These are phyloP conservation scores for Pseudogymnoascus sp. DNA, from an alignment of 2,329 filamentous ascomycete genomes.

Conservation along the genomic window DNA sequence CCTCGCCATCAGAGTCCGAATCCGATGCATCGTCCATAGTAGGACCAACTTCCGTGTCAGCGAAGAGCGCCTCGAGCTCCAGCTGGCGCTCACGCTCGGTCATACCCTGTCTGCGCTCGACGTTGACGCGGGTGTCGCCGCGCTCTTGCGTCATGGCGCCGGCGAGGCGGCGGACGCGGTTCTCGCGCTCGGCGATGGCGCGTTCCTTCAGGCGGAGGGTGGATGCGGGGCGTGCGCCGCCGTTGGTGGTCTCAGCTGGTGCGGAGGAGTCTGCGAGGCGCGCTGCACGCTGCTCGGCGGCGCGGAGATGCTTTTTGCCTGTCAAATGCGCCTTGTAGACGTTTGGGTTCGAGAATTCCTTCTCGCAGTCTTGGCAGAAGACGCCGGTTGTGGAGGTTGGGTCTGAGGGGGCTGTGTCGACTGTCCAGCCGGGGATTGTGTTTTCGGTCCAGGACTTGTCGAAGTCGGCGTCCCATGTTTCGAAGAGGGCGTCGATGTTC, in stretches of 20 bases:
- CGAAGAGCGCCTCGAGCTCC: slow-evolving; percentile 81
- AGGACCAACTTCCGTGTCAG: slow-evolving; percentile 38
- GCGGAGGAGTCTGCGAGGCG: slow-evolving; percentile 32
- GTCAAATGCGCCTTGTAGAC: slow-evolving; percentile 84
- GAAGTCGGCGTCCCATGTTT: slow-evolving; percentile 74
- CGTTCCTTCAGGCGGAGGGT: slow-evolving; percentile 65
- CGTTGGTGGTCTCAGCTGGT: slow-evolving; percentile 19
- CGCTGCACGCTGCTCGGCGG: slow-evolving; percentile 56
- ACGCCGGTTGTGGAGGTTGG: slow-evolving; percentile 50
- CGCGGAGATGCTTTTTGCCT: slow-evolving; percentile 88
- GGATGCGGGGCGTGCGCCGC: slow-evolving; percentile 26
- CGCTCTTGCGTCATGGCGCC: slow-evolving; percentile 79
- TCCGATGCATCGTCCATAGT: slow-evolving; percentile 42
- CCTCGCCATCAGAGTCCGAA: slow-evolving; percentile 65
- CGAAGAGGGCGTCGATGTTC: slow-evolving; percentile 70
- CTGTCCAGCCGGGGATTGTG: slow-evolving; percentile 69
- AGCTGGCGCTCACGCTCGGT: slow-evolving; percentile 91
- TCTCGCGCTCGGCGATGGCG: slow-evolving; percentile 82
- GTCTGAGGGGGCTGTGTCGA: slow-evolving; percentile 33
- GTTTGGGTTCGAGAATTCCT: slow-evolving; percentile 91
- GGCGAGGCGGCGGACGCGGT: slow-evolving; percentile 69
- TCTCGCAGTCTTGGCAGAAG: slow-evolving; percentile 88
- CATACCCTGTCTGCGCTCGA: slow-evolving; percentile 95
- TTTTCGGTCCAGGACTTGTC: slow-evolving; percentile 73
- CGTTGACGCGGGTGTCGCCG: slow-evolving; percentile 83